phyloP scores from a whole-genome alignment of 192 early-diverging fungal genomes.

The Backusella macrospora region DNA sequence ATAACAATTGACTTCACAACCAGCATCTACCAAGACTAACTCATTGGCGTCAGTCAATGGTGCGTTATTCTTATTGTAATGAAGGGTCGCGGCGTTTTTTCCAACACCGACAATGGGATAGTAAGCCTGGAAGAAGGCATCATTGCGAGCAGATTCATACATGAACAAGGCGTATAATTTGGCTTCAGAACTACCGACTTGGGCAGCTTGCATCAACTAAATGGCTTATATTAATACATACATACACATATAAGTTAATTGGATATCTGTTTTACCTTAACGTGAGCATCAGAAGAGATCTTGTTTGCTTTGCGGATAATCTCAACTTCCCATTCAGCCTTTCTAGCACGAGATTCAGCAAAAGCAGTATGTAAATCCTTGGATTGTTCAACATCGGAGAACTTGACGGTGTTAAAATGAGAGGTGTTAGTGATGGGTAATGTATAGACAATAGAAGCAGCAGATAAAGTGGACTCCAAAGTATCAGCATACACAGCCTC shows the following conservation, averaged over 20 bases:
- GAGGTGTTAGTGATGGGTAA: constrained; percentile 24
- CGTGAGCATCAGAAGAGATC: constrained; percentile 79
- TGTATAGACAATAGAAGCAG: constrained; percentile 49
- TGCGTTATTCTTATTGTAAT: constrained; percentile 81
- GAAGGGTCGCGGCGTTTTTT: constrained; percentile 75
- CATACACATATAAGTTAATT: not conserved
- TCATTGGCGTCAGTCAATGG: constrained; percentile 51
- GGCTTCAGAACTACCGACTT: constrained; percentile 68
- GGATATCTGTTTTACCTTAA: constrained; percentile 31
- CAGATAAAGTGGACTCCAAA: constrained; percentile 49
- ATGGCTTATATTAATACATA: constrained; percentile 12
- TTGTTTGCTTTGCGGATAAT: constrained; percentile 77
- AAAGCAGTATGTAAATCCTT: constrained; percentile 62
- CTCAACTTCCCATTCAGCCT: constrained; percentile 75
- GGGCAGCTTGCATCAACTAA: constrained; percentile 67
- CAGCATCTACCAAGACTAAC: constrained; percentile 86
- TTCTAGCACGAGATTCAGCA: constrained; percentile 79
- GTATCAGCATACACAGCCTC: constrained; percentile 64
- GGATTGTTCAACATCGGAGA: constrained; percentile 20
- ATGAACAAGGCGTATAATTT: constrained; percentile 81
- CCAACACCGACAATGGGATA: constrained; percentile 83
- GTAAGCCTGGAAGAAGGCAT: constrained; percentile 80
- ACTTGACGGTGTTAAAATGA: constrained; percentile 37
- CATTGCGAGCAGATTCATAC: constrained; percentile 67
- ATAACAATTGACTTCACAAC: constrained; percentile 79